Evolutionary conservation across 495 filamentous ascomycete species (phyloP).

Genomic region (Neurospora terricola): DNA sequence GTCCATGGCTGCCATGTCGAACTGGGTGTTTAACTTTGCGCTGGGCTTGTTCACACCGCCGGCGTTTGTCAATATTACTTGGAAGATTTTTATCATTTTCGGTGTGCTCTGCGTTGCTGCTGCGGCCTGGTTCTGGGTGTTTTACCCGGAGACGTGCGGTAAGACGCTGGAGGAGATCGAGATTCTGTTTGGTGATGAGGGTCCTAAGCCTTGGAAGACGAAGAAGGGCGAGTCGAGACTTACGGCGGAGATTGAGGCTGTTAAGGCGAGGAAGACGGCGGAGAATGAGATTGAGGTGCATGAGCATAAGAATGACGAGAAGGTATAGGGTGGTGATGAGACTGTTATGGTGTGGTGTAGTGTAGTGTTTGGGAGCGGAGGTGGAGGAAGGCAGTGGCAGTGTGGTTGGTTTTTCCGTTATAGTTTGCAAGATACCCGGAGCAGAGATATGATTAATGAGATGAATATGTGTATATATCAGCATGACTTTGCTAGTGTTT

Average conservation of each 20-base stretch:
- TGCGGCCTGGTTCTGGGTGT: constrained; percentile 53
- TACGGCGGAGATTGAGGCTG: constrained; percentile 32
- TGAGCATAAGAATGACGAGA: background rate
- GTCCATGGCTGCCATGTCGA: constrained; percentile 54
- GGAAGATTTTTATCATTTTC: constrained; percentile 67
- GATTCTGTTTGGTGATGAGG: constrained; percentile 46
- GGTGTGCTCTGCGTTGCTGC: constrained; percentile 57
- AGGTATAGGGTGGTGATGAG: background rate
- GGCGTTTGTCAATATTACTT: constrained; percentile 61
- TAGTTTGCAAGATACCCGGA: background rate
- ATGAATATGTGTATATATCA: background rate
- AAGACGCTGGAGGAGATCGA: constrained; percentile 66
- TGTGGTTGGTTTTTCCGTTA: background rate
- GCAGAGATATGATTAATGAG: background rate
- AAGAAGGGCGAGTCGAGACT: constrained; percentile 42
- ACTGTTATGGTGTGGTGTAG: background rate
- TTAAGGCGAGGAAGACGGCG: constrained; percentile 17
- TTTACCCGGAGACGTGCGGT: constrained; percentile 62
- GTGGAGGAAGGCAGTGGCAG: background rate
- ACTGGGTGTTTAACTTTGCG: constrained; percentile 74
- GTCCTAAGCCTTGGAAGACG: constrained; percentile 48
- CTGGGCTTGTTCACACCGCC: constrained; percentile 62
- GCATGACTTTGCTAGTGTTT: no score
- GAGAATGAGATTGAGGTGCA: constrained; percentile 4
- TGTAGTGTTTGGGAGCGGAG: background rate